These are phyloP conservation scores for Linnemannia exigua DNA, from an alignment of 192 early-diverging fungal species.

Conservation along the genomic window DNA sequence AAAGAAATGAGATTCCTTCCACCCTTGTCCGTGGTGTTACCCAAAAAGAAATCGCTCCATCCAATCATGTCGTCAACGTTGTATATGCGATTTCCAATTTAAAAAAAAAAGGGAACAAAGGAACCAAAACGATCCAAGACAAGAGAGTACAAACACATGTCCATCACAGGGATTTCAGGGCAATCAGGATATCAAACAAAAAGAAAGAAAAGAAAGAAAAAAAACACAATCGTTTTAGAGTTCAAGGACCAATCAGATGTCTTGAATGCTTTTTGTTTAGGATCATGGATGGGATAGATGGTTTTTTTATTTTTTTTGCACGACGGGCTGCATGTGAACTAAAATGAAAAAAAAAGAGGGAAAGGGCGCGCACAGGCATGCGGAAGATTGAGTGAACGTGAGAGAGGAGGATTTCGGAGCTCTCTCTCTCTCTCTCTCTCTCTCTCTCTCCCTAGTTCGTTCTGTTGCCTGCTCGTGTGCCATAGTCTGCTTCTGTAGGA, in stretches of 20 bases:
- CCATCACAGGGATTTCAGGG: too few relatives aligned
- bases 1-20: neutral
- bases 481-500: too few relatives aligned
- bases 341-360: neutral
- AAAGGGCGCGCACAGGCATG: neutral
- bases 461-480: too few relatives aligned
- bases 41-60: too few relatives aligned
- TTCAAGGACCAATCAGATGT: slow-evolving; percentile 2
- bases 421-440: too few relatives aligned
- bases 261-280: neutral
- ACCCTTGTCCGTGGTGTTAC: too few relatives aligned
- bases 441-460: too few relatives aligned
- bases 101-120: neutral
- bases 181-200: neutral
- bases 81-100: too few relatives aligned
- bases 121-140: neutral
- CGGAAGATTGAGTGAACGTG: neutral
- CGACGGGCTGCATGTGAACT: neutral
- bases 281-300: neutral
- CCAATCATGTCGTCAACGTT: neutral
- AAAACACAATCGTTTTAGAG: neutral
- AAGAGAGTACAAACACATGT: neutral
- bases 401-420: neutral
- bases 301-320: too few relatives aligned
- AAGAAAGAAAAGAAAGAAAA: neutral